A percentile compares a stretch with the other conserved stretches of the same genome.
phyloP scores from a whole-genome alignment of 495 filamentous ascomycete species.

The Penicillium egyptiacum region DNA sequence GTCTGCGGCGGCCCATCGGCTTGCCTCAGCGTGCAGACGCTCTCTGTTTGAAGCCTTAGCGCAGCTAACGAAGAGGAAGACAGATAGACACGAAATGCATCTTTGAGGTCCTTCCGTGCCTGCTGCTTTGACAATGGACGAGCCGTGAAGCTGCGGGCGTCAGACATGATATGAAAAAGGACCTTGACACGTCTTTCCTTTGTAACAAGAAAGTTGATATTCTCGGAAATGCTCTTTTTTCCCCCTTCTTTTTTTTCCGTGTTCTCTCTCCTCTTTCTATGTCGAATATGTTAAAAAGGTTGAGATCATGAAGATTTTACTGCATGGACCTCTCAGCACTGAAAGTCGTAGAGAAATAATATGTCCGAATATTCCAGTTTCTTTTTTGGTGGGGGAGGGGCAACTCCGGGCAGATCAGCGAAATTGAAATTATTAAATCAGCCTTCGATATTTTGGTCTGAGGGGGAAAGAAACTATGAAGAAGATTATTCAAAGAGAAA shows the following conservation, averaged over 20 bases:
- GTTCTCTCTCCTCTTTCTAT: not conserved
- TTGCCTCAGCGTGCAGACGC: conserved; percentile 54
- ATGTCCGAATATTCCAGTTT: not conserved
- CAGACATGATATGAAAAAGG: conserved; percentile 31
- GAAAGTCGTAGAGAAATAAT: too few species aligned
- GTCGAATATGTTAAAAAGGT: not conserved
- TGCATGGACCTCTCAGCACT: not conserved
- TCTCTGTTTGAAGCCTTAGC: conserved; percentile 60
- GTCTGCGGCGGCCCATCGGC: conserved; percentile 45
- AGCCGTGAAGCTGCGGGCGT: conserved; percentile 49
- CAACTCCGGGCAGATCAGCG: not conserved
- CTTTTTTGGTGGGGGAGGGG: conserved; percentile 3
- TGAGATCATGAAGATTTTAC: not conserved
- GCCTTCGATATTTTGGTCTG: too few species aligned
- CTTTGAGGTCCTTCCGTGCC: conserved; percentile 53
- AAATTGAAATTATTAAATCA: too few species aligned
- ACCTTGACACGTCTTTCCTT: not conserved
- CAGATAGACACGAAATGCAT: conserved; percentile 66
- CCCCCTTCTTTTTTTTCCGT: not conserved
- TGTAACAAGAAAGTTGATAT: not conserved
- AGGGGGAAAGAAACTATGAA: not conserved
- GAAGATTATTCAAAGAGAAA: not conserved
- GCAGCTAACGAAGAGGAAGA: conserved; percentile 61
- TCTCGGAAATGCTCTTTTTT: not conserved
- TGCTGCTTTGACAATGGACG: conserved; percentile 52